These are phyloP conservation scores for Euphrasia arctica DNA, from an alignment of 305 asterid genomes.

Conservation along the genomic window DNA sequence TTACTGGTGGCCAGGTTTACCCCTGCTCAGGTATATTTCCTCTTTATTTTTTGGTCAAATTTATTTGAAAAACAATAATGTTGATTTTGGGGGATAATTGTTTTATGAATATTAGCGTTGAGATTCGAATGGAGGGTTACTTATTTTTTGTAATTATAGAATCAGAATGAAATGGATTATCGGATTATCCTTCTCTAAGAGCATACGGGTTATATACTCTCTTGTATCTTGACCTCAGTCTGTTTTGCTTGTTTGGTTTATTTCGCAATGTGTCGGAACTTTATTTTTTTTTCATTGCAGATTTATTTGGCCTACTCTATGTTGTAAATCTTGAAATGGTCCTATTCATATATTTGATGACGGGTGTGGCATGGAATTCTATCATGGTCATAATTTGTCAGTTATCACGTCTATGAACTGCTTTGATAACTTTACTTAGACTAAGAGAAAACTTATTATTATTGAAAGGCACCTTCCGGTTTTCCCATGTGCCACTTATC, in stretches of 20 bases:
- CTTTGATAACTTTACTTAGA: too few species aligned
- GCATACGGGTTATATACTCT: too few species aligned
- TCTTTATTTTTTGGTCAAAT: too few species aligned
- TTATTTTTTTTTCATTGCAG: conserved; percentile 46
- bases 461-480: too few species aligned
- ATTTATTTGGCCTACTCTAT: conserved; percentile 79
- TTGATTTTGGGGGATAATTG: too few species aligned
- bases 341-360: conserved; percentile 71
- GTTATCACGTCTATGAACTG: too few species aligned
- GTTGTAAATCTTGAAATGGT: conserved; percentile 75
- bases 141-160: not conserved
- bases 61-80: too few species aligned
- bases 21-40: conserved; percentile 72
- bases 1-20: conserved; percentile 76
- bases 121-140: not conserved
- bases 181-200: too few species aligned
- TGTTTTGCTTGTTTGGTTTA: not conserved
- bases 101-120: too few species aligned
- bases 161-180: too few species aligned
- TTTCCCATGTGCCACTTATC: too few species aligned
- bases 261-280: conserved; percentile 17
- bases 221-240: not conserved
- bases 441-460: too few species aligned
- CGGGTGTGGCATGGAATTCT: conserved; percentile 60
- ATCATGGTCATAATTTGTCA: conserved; percentile 7